A percentile compares a stretch with the other conserved stretches of the same genome.
phyloP scores from a whole-genome alignment of 2,329 filamentous ascomycete genomes.

The Xylariaceae sp. region DNA sequence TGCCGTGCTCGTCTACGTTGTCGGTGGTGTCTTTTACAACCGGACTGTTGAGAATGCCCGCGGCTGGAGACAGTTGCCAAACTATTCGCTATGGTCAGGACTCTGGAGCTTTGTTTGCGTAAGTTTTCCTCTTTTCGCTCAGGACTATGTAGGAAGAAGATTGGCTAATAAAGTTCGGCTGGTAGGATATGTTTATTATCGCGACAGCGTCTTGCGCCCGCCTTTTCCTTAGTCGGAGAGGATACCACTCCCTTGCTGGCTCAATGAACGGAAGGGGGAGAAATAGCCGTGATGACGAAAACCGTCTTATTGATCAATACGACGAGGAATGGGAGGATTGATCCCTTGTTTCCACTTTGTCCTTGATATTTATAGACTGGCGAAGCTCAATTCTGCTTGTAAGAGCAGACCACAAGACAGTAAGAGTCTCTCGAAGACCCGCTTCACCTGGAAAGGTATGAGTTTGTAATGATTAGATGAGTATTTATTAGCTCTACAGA shows the following conservation, averaged over 20 bases:
- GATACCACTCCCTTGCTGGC: constrained; percentile 62
- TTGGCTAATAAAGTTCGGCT: no score
- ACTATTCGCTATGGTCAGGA: constrained; percentile 88
- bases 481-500: no score
- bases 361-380: no score
- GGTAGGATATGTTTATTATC: constrained; percentile 63
- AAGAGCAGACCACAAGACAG: no score
- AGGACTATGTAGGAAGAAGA: constrained; percentile 3
- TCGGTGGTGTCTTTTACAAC: constrained; percentile 94
- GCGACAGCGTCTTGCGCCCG: constrained; percentile 65
- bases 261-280: constrained; percentile 45
- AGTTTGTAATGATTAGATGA: no score
- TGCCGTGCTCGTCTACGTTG: constrained; percentile 80
- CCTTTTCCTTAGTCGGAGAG: constrained; percentile 59
- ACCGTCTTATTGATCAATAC: constrained; percentile 88
- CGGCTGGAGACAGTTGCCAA: constrained; percentile 92
- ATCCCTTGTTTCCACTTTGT: no score
- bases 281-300: constrained; percentile 72
- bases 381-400: no score
- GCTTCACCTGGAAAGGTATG: no score
- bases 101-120: constrained; percentile 82
- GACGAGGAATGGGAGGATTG: constrained; percentile 96
- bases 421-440: no score
- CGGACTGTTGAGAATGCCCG: constrained; percentile 89
- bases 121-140: constrained; percentile 34